Conservation (phyloP, 164 flowering plant genomes). For the Aristolochia californica region DNA sequence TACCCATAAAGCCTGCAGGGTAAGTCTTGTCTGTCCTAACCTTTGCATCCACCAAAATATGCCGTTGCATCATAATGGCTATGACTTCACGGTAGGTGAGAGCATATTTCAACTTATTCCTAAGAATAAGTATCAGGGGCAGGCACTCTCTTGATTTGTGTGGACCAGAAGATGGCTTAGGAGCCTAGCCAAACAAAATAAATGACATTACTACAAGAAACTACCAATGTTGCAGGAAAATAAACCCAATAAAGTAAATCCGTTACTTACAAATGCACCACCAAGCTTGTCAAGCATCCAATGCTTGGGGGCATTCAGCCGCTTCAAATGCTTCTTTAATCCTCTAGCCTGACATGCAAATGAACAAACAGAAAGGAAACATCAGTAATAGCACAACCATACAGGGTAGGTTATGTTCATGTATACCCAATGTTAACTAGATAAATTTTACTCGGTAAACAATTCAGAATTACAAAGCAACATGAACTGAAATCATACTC, state of each 20-base stretch:
- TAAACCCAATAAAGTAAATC: not conserved
- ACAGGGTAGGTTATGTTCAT: no score
- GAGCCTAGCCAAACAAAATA: constrained; percentile 29
- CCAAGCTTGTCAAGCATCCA: constrained; percentile 72
- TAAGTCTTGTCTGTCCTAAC: constrained; percentile 55
- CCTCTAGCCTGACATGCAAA: constrained; percentile 37
- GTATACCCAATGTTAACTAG: no score
- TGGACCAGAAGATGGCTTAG: constrained; percentile 63
- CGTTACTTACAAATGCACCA: constrained; percentile 52
- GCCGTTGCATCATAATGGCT: constrained; percentile 52
- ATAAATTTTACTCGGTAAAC: no score
- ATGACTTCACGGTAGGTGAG: constrained; percentile 48
- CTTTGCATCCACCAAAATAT: constrained; percentile 46
- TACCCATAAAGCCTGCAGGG: constrained; percentile 61
- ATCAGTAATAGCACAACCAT: not conserved
- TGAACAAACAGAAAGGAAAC: not conserved
- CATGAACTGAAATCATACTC: no score
- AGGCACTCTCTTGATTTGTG: constrained; percentile 56
- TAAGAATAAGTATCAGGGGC: constrained; percentile 40
- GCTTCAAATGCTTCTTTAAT: constrained; percentile 60
- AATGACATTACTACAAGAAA: not conserved
- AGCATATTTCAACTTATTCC: constrained; percentile 52
- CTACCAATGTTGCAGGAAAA: not conserved
- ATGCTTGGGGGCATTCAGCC: constrained; percentile 70
- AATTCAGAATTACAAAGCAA: no score